phyloP scores from a whole-genome alignment of 2,329 filamentous ascomycete genomes.

The Diaporthe sp. region DNA sequence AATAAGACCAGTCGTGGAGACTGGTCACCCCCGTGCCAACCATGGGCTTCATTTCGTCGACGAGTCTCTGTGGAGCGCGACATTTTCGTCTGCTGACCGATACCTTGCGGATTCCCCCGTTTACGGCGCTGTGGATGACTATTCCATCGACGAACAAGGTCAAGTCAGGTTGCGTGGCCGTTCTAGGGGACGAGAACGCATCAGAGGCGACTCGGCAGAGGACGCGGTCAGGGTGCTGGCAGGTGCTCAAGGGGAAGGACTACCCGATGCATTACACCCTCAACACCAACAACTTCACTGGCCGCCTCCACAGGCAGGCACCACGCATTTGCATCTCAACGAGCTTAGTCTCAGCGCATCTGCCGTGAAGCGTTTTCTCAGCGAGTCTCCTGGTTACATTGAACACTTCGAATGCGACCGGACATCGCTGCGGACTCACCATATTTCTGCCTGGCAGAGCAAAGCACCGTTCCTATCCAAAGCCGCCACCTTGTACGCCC shows the following conservation, averaged over 20 bases:
- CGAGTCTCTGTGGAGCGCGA: conserved; percentile 58
- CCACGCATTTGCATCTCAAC: conserved; percentile 67
- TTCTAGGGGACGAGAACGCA: conserved; percentile 18
- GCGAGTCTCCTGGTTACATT: conserved; percentile 55
- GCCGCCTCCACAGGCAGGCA: conserved; percentile 40
- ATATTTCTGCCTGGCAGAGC: conserved; percentile 31
- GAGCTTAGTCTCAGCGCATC: conserved; percentile 57
- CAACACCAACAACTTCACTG: conserved; percentile 10
- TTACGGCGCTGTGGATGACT: conserved; percentile 43
- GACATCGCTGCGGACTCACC: conserved; percentile 46
- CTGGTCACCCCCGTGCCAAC: conserved; percentile 45
- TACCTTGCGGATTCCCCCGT: conserved; percentile 60
- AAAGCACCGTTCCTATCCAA: conserved; percentile 42
- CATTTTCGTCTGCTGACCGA: conserved; percentile 57
- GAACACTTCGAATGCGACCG: conserved; percentile 63
- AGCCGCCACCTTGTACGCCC: conserved; percentile 51
- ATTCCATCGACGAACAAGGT: not conserved
- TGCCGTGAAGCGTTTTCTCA: conserved; percentile 56
- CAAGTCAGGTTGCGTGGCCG: not conserved
- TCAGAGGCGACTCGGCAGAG: conserved; percentile 26
- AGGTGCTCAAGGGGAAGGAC: conserved; percentile 13
- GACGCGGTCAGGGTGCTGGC: conserved; percentile 28
- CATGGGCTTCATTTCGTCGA: conserved; percentile 56
- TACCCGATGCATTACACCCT: conserved; percentile 22
- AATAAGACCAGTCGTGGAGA: conserved; percentile 44